These are phyloP conservation scores for Rutstroemia sp. DNA, from an alignment of 2,329 filamentous ascomycete genomes.

Conservation along the genomic window DNA sequence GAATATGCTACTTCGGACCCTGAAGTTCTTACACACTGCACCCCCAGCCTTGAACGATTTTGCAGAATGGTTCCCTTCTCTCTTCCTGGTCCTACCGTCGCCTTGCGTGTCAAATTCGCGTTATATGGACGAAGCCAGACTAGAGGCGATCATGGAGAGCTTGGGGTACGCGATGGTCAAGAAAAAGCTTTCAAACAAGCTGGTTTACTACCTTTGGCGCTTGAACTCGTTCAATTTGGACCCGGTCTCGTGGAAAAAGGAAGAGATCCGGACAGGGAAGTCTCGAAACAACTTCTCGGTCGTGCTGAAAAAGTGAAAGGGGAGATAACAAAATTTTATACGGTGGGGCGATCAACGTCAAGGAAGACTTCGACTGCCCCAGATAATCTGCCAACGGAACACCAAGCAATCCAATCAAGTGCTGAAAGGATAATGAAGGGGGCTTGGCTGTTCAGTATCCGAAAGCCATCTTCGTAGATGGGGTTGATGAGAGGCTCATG, in stretches of 20 bases:
- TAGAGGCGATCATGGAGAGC: conserved; percentile 66
- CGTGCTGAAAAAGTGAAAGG: conserved; percentile 42
- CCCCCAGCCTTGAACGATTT: conserved; percentile 13
- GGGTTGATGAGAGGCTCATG: neutral
- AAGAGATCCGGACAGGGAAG: conserved; percentile 66
- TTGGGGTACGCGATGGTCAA: conserved; percentile 63
- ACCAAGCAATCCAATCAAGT: conserved; percentile 20
- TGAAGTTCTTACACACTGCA: conserved; percentile 55
- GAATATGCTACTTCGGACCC: conserved; percentile 74
- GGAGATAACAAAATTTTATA: neutral
- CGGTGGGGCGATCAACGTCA: neutral
- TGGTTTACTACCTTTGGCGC: conserved; percentile 86
- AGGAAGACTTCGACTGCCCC: neutral
- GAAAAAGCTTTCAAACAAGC: conserved; percentile 70
- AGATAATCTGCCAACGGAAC: neutral
- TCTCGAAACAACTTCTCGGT: conserved; percentile 89
- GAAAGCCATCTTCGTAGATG: conserved; percentile 1
- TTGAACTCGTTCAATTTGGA: conserved; percentile 20
- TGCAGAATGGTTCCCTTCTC: conserved; percentile 47
- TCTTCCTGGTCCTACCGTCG: conserved; percentile 86
- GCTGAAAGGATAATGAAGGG: conserved; percentile 16
- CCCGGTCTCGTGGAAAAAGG: conserved; percentile 47
- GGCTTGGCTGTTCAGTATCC: too few relatives aligned
- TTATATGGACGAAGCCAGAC: conserved; percentile 67
- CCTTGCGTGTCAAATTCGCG: conserved; percentile 86